These are phyloP conservation scores for Lumnitzera littorea DNA, from an alignment of 345 rosid species.

Conservation along the genomic window DNA sequence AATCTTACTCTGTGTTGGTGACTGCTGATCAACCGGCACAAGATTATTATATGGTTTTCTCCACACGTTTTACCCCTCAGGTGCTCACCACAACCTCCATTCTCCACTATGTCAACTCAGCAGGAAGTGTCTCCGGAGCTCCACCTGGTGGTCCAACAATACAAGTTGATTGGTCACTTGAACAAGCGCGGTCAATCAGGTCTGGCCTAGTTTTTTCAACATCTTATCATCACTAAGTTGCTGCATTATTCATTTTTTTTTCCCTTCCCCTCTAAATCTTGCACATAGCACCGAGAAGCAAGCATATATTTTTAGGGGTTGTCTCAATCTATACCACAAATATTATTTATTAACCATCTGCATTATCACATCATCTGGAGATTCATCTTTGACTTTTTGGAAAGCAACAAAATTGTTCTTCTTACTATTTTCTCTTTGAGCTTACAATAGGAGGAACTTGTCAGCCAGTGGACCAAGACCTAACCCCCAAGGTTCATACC, in stretches of 20 bases:
- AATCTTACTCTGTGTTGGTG: constrained; percentile 61
- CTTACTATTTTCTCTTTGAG: background rate
- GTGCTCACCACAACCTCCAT: constrained; percentile 49
- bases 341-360: too few species aligned
- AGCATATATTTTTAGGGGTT: too few species aligned
- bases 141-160: constrained; percentile 61
- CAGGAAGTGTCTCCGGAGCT: constrained; percentile 44
- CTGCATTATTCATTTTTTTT: background rate
- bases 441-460: constrained; percentile 47
- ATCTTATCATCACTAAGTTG: background rate
- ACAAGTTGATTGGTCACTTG: constrained; percentile 73
- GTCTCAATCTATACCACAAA: too few species aligned
- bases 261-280: background rate
- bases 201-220: constrained; percentile 4
- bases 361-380: too few species aligned
- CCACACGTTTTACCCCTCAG: constrained; percentile 53
- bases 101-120: constrained; percentile 65
- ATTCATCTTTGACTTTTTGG: too few species aligned
- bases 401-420: too few species aligned
- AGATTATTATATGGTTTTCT: constrained; percentile 61
- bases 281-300: too few species aligned
- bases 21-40: constrained; percentile 59
- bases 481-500: constrained; percentile 90
- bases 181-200: constrained; percentile 65
- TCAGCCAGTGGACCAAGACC: constrained; percentile 84